Evolutionary conservation across 2,329 filamentous ascomycete species (phyloP), one percentile per base, ranked within the genome.

Genomic region (Aspergillus bombycis): DNA sequence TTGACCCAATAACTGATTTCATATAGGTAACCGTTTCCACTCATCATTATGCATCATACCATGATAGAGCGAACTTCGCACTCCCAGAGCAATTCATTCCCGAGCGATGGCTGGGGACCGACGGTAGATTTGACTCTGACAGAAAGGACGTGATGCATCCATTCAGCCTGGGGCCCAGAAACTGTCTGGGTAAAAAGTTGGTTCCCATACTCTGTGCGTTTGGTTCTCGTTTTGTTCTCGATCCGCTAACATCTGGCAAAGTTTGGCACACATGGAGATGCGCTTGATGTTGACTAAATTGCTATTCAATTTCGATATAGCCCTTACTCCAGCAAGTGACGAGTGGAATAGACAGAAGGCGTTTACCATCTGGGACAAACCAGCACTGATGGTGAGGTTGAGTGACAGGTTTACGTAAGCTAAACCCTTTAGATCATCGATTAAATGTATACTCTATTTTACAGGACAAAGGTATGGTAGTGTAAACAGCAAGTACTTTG

Each of bases 331-430:
- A 0, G 65, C 67, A 32, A 69, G 66, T 16, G 10, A 45, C 1
- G 62, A 68, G 14, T 74, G 72, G 72, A 57, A 57, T 0, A 59
- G 68, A 16, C 71, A 75, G 55, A 62, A 69, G 30, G 60, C 64
- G 0, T 73, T 68, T 54, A 68, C 69, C 10, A 43, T 75, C 1
- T 75, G 73, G 73, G 64, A 72, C 34, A 75, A 74, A 36, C 68
- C 65, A 3, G 56, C 68, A 12, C 64, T 75, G 38, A 50, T 56
- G 58, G 54, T 63, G 5, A n/a, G 23, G 30, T 23, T 58, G 38
- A 56, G 30, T 7, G 45, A 57, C 21, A 19, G 54, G 7, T 28
- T 57, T 41, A 34, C 53, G 4, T 56, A 8, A 36, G n/a, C n/a
- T n/a, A n/a, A n/a, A n/a, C n/a, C n/a, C n/a, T n/a, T n/a, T n/a